phyloP scores from a whole-genome alignment of 441 rosid genomes.

The Eruca vesicaria region DNA sequence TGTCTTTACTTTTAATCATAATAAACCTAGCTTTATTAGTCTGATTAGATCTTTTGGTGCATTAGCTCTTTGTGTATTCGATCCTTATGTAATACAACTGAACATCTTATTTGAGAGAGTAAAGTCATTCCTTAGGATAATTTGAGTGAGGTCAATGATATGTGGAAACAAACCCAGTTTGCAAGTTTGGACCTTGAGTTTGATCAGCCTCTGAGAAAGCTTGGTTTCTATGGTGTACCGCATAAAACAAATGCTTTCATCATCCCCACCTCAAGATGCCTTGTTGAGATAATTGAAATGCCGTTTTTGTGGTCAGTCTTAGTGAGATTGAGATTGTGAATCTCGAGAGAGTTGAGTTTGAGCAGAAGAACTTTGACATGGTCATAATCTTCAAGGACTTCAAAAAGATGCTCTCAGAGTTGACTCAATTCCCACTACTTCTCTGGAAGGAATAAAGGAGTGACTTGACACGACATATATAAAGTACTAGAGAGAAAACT shows the following conservation, averaged over 20 bases:
- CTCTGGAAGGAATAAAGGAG: conserved; percentile 85
- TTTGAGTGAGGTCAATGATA: too few relatives aligned
- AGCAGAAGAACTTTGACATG: conserved; percentile 94
- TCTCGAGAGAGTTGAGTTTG: conserved; percentile 88
- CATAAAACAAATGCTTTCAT: conserved; percentile 75
- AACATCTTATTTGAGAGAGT: too few relatives aligned
- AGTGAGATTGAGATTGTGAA: conserved; percentile 93
- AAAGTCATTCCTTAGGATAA: too few relatives aligned
- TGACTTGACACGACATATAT: conserved; percentile 91
- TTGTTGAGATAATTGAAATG: conserved; percentile 75
- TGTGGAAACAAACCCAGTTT: not conserved
- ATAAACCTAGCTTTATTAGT: too few relatives aligned
- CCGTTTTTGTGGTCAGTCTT: conserved; percentile 84
- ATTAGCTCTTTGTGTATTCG: too few relatives aligned
- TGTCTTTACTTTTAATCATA: too few relatives aligned
- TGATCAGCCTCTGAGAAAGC: not conserved
- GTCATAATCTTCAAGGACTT: conserved; percentile 86
- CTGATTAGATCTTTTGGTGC: too few relatives aligned
- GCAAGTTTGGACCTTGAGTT: not conserved
- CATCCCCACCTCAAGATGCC: conserved; percentile 86
- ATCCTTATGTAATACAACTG: too few relatives aligned
- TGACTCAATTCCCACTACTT: conserved; percentile 77
- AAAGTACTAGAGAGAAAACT: conserved; percentile 91
- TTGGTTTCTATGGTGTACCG: not conserved
- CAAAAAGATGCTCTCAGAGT: conserved; percentile 82